Evolutionary conservation across 495 filamentous ascomycete species (phyloP), one percentile per base, ranked within the genome.

Genomic region (Xylaria nigripes): DNA sequence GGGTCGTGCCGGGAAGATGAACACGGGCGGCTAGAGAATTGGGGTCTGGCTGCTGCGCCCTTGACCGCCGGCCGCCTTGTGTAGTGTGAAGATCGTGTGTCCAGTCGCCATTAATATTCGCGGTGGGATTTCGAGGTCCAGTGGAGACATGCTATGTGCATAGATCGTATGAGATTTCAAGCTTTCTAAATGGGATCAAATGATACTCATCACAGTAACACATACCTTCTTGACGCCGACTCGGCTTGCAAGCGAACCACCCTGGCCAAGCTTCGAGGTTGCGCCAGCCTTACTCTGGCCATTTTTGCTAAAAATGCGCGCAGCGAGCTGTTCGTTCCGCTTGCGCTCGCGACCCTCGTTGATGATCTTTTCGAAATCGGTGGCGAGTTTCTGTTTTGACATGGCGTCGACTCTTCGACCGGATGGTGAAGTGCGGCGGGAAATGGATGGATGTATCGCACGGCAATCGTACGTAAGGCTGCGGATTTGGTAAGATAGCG

Each of bases 151-250:
- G 58, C 60, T 61, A 46, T 48, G 19, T 22, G 40, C 16, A 45
- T 3, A 44, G 25, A 27, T 60, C 9, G 42, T 18, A 29, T 51
- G 10, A 51, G 49, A 24, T 6, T 13, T 51, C 40, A 12, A 44
- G 19, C 27, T 10, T n/a, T n/a, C 2, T 2, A 9, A 21, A 16
- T 18, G 6, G 22, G 30, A 21, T 8, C 6, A 18, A 34, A n/a
- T n/a, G n/a, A n/a, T n/a, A n/a, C n/a, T n/a, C n/a, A 0, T 45
- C 27, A 8, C 23, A 32, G 36, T 50, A 61, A 41, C 24, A 50
- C 51, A 55, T 71, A 88, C 85, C 81, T 90, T 89, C 41, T 79
- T 76, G 21, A 87, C 75, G 43, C 84, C 86, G n/a, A 85, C 81
- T 66, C 89, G 78, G 63, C 86, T 89, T 53, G 89, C 86, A 32